Base-by-base conservation (phyloP, 306 rosid species). In the Cucurbita moschata region DNA sequence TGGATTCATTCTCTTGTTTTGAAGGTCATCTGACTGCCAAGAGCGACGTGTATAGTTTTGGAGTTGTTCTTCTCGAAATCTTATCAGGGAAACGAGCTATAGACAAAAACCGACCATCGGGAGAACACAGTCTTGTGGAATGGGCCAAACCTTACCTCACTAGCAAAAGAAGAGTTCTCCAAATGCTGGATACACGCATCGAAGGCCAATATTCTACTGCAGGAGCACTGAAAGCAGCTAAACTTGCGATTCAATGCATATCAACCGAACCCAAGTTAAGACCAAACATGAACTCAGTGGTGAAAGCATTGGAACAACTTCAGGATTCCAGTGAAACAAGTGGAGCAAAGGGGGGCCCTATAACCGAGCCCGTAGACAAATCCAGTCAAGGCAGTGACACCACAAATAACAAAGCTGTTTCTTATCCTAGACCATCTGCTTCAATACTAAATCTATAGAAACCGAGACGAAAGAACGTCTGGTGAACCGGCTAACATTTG, bases 41-140 rank as follows among this genome's bases (percentile, higher is more conserved):
- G 88, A 95, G 99, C 11, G 99, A 95, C 21, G 90, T 91, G 38
- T 95, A 95, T 82, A 91, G 96, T 72, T 95, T 89, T 13, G 99
- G 99, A 39, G 97, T 95, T 16, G 99, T 95, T 52, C 87, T 95
- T 38, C 96, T 95, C 0, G 99, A 95, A 86, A 83, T 95, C 18
- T 72, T 95, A 70, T 86, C 97, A 0, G 99, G 93, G 3, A 89
- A 79, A 82, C 87, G 99, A 10, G 92, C 89, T 7, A 55, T 95
- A n/a, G 99, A 95, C 88, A 74, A 74, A 66, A 95, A 95, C 85
- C 82, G 96, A 67, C 96, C 99, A 44, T 6, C 84, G 0, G 83
- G 94, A 59, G 97, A 95, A 70, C 97, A 89, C 30, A 95, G 63
- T 73, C 81, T 95, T 26, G 86, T 95, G 8, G 95, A 89, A 50